These are phyloP conservation scores for Lepidium sativum DNA, from an alignment of 345 rosid genomes.

Conservation along the genomic window DNA sequence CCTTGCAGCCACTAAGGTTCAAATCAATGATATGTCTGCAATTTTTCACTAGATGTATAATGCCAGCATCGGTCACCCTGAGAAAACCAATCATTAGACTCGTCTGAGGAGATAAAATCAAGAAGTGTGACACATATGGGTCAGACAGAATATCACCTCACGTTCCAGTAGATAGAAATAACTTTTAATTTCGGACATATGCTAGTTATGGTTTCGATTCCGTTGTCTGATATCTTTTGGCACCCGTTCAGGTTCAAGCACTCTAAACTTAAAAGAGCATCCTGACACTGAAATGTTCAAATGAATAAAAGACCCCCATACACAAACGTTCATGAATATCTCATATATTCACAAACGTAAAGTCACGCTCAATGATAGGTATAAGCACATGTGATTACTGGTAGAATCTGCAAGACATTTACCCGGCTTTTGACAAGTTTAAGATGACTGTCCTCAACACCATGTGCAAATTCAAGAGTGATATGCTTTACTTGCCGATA, in stretches of 20 bases:
- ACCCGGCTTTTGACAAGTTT: constrained; percentile 50
- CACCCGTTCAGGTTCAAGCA: constrained; percentile 81
- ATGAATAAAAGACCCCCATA: neutral
- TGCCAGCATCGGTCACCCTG: constrained; percentile 64
- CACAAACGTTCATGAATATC: neutral
- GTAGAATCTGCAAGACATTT: neutral
- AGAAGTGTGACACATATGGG: neutral
- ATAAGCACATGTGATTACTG: neutral
- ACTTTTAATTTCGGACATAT: constrained; percentile 57
- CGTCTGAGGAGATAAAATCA: neutral
- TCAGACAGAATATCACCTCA: constrained; percentile 46
- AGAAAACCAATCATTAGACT: constrained; percentile 2
- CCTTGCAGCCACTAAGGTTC: constrained; percentile 97
- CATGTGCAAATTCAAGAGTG: constrained; percentile 82
- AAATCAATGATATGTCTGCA: constrained; percentile 57
- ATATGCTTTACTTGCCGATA: constrained; percentile 58
- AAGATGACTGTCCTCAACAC: constrained; percentile 65
- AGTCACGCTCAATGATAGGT: neutral
- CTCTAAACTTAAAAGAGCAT: constrained; percentile 55
- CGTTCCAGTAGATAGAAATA: constrained; percentile 88
- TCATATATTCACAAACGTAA: neutral
- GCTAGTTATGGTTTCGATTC: constrained; percentile 59
- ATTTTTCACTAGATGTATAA: constrained; percentile 57
- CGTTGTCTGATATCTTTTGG: constrained; percentile 89
- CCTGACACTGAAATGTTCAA: constrained; percentile 36